These are phyloP conservation scores for Pythium dissimile DNA, from an alignment of 352 stramenopile species.

Conservation along the genomic window DNA sequence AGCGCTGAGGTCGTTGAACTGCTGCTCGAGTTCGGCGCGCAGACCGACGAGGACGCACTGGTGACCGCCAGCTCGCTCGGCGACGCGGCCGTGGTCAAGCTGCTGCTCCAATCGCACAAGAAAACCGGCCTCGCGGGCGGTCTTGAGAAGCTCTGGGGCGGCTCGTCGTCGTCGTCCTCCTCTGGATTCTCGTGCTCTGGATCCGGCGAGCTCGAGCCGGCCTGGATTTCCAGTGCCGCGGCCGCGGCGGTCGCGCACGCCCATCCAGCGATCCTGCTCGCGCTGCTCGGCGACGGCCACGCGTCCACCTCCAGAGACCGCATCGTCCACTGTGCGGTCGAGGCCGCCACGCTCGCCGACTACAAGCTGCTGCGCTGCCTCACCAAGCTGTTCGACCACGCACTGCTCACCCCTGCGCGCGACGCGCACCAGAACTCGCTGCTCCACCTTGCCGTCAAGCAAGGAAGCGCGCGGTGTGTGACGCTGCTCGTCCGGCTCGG, in stretches of 20 bases:
- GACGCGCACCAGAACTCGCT: conserved; percentile 51
- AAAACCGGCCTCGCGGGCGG: conserved; percentile 19
- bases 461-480: conserved; percentile 47
- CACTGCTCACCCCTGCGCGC: conserved; percentile 37
- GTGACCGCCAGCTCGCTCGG: conserved; percentile 38
- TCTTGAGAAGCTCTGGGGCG: conserved; percentile 16
- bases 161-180: neutral
- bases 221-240: conserved; percentile 39
- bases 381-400: conserved; percentile 39
- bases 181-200: conserved; percentile 4
- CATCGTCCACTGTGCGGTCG: conserved; percentile 43
- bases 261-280: conserved; percentile 34
- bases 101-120: conserved; percentile 30
- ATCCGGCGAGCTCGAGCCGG: conserved; percentile 31
- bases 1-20: conserved; percentile 48
- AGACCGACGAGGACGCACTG: conserved; percentile 60
- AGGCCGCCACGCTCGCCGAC: conserved; percentile 42
- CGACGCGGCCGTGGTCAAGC: conserved; percentile 35
- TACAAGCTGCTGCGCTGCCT: conserved; percentile 54
- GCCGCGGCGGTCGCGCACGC: conserved; percentile 43
- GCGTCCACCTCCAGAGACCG: conserved; percentile 24
- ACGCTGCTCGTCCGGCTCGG: conserved; percentile 59
- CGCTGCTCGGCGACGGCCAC: conserved; percentile 53
- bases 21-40: conserved; percentile 56
- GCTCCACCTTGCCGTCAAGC: conserved; percentile 60